Evolutionary conservation across 208 protist species (phyloP).

Genomic region (Wallacemonas sp.): DNA sequence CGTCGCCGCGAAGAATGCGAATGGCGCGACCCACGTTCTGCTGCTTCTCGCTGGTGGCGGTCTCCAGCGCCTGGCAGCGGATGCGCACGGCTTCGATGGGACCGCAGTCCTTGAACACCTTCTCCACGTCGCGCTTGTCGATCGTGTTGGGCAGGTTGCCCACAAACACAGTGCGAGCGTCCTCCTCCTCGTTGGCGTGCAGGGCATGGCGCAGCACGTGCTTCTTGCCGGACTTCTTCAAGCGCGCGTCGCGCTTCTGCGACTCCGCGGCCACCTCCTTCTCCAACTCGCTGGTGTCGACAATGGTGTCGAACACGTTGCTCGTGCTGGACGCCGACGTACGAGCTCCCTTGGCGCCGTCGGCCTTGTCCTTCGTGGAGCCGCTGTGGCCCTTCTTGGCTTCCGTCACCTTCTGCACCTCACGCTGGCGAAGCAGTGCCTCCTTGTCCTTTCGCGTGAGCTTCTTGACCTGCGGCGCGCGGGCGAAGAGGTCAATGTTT

Average conservation of each 20-base stretch:
- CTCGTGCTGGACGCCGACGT: neutral
- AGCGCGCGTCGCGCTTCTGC: conserved; percentile 27
- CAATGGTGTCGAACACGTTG: conserved; percentile 51
- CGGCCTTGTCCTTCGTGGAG: conserved; percentile 11
- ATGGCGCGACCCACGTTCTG: conserved; percentile 73
- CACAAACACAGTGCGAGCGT: conserved; percentile 88
- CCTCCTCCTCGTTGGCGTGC: conserved; percentile 83
- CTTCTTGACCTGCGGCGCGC: conserved; percentile 86
- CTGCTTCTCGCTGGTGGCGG: conserved; percentile 21
- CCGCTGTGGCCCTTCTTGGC: conserved; percentile 9
- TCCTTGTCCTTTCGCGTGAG: conserved; percentile 76
- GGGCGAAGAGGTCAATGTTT: conserved; percentile 77
- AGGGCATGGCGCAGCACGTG: conserved; percentile 74
- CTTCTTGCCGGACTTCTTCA: conserved; percentile 59
- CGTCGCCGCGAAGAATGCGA: conserved; percentile 80
- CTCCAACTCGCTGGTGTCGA: conserved; percentile 41
- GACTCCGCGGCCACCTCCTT: conserved; percentile 26
- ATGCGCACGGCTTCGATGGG: conserved; percentile 77
- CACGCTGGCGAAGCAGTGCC: conserved; percentile 39
- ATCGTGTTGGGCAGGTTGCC: conserved; percentile 91
- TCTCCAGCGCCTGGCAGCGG: conserved; percentile 74
- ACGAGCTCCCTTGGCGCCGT: conserved; percentile 15
- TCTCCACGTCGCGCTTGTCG: conserved; percentile 59
- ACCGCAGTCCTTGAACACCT: conserved; percentile 83
- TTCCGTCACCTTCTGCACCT: conserved; percentile 28